Conservation (phyloP, 2,329 filamentous ascomycete genomes). For the Alternaria triticimaculans region DNA sequence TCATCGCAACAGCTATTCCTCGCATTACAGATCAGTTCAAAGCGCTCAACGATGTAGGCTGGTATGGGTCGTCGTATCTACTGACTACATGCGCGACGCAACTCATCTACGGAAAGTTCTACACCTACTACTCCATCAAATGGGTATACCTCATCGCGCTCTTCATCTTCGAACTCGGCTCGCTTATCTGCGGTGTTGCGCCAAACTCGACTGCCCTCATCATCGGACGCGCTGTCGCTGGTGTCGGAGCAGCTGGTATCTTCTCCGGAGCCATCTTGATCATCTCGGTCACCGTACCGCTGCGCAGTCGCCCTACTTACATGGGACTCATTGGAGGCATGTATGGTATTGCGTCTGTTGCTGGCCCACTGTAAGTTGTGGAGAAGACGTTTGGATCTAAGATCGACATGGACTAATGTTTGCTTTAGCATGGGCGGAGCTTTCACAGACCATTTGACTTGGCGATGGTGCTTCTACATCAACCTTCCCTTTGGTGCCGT, state of each 20-base stretch:
- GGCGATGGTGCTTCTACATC: conserved; percentile 56
- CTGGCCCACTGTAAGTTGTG: conserved; percentile 53
- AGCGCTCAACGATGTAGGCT: conserved; percentile 54
- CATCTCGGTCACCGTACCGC: conserved; percentile 53
- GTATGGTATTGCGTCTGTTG: conserved; percentile 57
- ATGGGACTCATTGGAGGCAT: conserved; percentile 58
- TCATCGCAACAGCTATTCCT: conserved; percentile 57
- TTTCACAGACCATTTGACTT: conserved; percentile 54
- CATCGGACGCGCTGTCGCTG: conserved; percentile 59
- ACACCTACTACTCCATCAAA: conserved; percentile 57
- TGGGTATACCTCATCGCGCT: conserved; percentile 55
- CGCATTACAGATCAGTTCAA: conserved; percentile 58
- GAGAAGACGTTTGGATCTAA: background rate
- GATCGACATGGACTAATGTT: conserved; percentile 24
- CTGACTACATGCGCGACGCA: conserved; percentile 52
- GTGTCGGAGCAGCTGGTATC: conserved; percentile 59
- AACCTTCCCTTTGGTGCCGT: conserved; percentile 60
- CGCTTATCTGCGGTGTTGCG: conserved; percentile 59
- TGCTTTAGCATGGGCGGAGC: conserved; percentile 50
- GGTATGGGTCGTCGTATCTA: conserved; percentile 54
- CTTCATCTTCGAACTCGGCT: conserved; percentile 60
- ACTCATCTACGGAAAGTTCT: conserved; percentile 52
- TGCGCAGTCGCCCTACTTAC: conserved; percentile 56
- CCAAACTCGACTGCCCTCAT: conserved; percentile 59
- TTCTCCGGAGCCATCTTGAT: conserved; percentile 58